Evolutionary conservation across 371 early-diverging fungal species (phyloP), one percentile per base, ranked within the genome.

Genomic region (Coemansia linderi): DNA sequence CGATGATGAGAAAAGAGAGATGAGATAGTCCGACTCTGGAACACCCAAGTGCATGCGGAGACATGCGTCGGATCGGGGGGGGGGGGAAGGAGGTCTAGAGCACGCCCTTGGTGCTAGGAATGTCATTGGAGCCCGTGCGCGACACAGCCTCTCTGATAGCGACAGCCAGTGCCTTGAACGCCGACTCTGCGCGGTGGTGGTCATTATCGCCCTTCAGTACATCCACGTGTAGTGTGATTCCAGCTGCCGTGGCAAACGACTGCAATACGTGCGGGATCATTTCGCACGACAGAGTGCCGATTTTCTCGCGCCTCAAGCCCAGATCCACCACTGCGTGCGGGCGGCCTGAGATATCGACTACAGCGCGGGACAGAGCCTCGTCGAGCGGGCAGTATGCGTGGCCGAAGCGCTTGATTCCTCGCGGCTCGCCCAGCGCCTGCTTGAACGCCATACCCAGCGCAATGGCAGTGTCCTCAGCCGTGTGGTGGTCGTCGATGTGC

Each of bases 401-500:
- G n/a, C 97, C 97, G 78, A 93, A 98, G 37, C 98, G 90, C 57
- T 87, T 88, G 74, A 98, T 97, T 4, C 98, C 97, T 39, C 89
- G 84, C 12, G 93, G 93, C 59, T 88, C 87, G 54, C 95, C 96
- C 19, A 98, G 85, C 1, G 98, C 97, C 63, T 92, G 74, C 79
- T 93, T 93, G 76, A 96, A 96, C 1, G 95, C 95, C 84, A 86
- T 85, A 27, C 98, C 97, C 17, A 98, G 87, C 0, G 95, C 93
- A 62, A 98, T 91, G 19, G 93, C 97, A 5, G 92, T 91, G 77
- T 98, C 98, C 80, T 98, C 97, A 31, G 95, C 94, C 17, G 97
- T 93, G 84, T 98, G 98, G 73, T 98, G 97, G 81, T 98, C 97
- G 81, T 97, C 96, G 65, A 98, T 93, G 71, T 97, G 90, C 62